Base-by-base conservation (phyloP, 1,284 basidiomycete genomes). In the Ceratorhiza oryzae-sativae region DNA sequence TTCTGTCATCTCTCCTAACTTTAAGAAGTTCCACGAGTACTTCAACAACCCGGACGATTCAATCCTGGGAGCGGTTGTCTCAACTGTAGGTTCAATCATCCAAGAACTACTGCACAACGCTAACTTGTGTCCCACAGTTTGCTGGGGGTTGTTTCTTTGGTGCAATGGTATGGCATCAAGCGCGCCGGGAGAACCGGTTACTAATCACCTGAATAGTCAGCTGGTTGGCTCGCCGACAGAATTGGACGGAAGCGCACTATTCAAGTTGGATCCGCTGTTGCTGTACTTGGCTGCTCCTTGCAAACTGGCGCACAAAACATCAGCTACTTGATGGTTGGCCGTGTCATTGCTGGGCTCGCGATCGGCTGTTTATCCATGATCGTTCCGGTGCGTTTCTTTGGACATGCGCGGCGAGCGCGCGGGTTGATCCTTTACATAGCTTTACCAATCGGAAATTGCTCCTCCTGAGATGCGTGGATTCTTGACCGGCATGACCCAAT, bases 251-350 rank as follows among this genome's bases (percentile, higher is more conserved):
- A 79, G 56, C 67, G 77, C n/a, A 78, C 77, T 1, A 80, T 80
- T 60, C 77, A 78, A 74, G 56, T 79, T 41, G 78, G 78, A 34
- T 71, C 75, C 15, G 9, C 76, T 20, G 77, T 79, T 53, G 77
- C 76, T 13, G 68, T 77, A 6, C 58, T 79, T 36, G 78, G 78
- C 1, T 79, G 77, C 48, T 62, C 77, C 6, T 58, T 80, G 36
- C 80, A 80, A 72, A 75, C 78, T 0, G 80, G 74, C 2, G 75
- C 79, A 0, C 73, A 76, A 34, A 77, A 79, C 61, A 73, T 77
- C 6, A 75, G 71, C 6, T 79, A 78, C 76, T 75, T 83, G 68
- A 80, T 80, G 56, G 80, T 77, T 45, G 82, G 82, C n/a, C 79
- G 82, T 60, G 79, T 77, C n/a, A 56, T 77, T 49, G 75, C 74